Conservation (phyloP, 768 basidiomycete species). For the Tremella yokohamensis region DNA sequence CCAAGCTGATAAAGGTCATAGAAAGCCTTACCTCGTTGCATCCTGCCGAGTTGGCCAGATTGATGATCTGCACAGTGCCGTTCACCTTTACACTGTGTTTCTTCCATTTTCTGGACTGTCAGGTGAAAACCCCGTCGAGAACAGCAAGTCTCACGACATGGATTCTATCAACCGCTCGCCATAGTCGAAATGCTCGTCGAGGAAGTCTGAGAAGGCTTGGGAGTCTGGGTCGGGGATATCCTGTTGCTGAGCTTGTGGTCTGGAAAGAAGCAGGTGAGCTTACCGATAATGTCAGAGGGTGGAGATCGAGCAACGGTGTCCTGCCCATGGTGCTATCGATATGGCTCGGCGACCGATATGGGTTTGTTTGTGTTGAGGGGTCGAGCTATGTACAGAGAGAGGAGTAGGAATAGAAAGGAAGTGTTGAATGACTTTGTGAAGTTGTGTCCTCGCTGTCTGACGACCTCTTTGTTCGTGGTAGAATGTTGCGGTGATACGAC, state of each 20-base stretch:
- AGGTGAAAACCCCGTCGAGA: neutral
- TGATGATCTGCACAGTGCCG: slow-evolving; percentile 34
- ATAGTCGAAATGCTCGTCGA: slow-evolving; percentile 30
- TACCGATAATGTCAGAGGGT: too few species aligned
- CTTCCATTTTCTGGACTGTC: slow-evolving; percentile 28
- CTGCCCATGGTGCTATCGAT: too few species aligned
- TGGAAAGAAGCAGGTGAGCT: too few species aligned
- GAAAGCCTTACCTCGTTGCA: slow-evolving; percentile 11
- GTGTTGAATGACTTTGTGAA: too few species aligned
- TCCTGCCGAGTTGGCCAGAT: slow-evolving; percentile 15
- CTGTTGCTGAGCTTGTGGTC: neutral
- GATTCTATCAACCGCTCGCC: slow-evolving; percentile 28
- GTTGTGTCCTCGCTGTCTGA: too few species aligned
- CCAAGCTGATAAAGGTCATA: neutral
- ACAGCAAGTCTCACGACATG: slow-evolving; percentile 27
- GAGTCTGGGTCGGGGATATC: slow-evolving; percentile 9
- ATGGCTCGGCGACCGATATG: too few species aligned
- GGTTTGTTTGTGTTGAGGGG: too few species aligned
- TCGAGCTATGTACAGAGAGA: too few species aligned
- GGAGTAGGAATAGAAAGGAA: too few species aligned
- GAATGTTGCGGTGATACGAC: too few species aligned
- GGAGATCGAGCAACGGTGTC: too few species aligned
- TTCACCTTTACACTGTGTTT: slow-evolving; percentile 26
- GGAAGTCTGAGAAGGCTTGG: slow-evolving; percentile 24
- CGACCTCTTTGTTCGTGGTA: too few species aligned